These are phyloP conservation scores for Xylaria multiplex DNA, from an alignment of 2,329 filamentous ascomycete species.

Conservation along the genomic window DNA sequence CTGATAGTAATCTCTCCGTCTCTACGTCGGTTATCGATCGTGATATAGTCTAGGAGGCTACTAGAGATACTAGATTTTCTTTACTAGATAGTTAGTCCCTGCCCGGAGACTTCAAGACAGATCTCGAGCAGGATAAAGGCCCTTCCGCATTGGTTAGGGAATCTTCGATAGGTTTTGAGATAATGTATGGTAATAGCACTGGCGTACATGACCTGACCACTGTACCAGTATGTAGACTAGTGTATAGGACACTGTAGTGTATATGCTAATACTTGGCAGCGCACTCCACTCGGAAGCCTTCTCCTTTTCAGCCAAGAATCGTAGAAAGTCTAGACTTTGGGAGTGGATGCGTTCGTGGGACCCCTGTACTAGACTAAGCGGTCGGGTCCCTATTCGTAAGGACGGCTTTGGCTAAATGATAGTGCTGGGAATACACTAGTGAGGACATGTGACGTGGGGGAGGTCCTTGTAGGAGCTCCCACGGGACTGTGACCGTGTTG, in stretches of 20 bases:
- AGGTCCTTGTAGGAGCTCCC: background rate
- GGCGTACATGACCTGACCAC: background rate
- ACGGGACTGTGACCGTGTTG: background rate
- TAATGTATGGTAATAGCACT: background rate
- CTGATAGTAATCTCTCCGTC: background rate
- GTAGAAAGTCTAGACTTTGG: conserved; percentile 35
- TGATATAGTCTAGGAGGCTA: background rate
- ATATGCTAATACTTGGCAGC: conserved; percentile 23
- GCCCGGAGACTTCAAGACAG: background rate
- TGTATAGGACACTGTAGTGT: background rate
- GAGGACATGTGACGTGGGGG: conserved; percentile 18
- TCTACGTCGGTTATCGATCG: background rate
- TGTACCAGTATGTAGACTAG: background rate
- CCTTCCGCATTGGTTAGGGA: background rate
- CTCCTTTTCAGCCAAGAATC: conserved; percentile 33
- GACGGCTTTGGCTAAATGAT: background rate
- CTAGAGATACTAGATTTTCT: background rate
- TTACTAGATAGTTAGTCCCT: background rate
- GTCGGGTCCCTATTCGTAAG: conserved; percentile 11
- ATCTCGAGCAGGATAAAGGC: background rate
- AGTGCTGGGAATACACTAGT: background rate
- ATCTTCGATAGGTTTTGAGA: conserved; percentile 10
- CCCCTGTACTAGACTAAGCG: conserved; percentile 25
- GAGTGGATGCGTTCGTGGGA: conserved; percentile 28
- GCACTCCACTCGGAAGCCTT: conserved; percentile 30